Evolutionary conservation across 2,329 filamentous ascomycete genomes (phyloP), one percentile per base, ranked within the genome.

Genomic region (Massarina eburnea): DNA sequence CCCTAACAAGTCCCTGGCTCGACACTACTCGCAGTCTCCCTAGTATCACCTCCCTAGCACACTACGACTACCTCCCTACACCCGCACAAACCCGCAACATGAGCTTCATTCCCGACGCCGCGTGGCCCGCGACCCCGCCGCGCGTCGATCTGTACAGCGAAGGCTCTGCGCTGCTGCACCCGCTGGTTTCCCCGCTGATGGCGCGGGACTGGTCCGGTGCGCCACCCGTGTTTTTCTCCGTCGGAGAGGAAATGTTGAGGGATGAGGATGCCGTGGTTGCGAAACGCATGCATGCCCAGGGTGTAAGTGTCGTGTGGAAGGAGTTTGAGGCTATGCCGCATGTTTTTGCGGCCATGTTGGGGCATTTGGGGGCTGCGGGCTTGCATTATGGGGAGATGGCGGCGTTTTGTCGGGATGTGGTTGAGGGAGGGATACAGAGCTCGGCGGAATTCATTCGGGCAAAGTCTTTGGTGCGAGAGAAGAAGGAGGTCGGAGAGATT

Each of bases 241-340:
- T 81, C 0, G 89, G 89, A 0, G 81, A 87, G 73, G 89, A 94
- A 70, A 77, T 86, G 55, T 74, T 92, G 8, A 74, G 80, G 1
- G 86, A 89, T 64, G 87, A 91, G 66, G 78, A 77, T 48, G 77
- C 76, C 52, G 81, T 81, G 41, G 62, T 89, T 2, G 86, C 84
- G 0, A 68, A 72, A 32, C 76, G 77, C 30, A 73, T 88, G 9
- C 73, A 74, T 14, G 52, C 58, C 7, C 80, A 86, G 36, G 82
- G 80, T 4, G 84, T 85, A 0, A 61, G 59, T 0, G 80, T 91
- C 0, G 75, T 81, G 3, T 86, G 84, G 58, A 82, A 88, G 63
- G 81, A 89, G 69, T 94, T 84, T 63, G 84, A 91, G 65, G 85
- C 82, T 3, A 92, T 92, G 88, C 87, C 89, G 43, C 88, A 91